Conservation (phyloP, 768 basidiomycete genomes). For the Gautieria morchelliformis region DNA sequence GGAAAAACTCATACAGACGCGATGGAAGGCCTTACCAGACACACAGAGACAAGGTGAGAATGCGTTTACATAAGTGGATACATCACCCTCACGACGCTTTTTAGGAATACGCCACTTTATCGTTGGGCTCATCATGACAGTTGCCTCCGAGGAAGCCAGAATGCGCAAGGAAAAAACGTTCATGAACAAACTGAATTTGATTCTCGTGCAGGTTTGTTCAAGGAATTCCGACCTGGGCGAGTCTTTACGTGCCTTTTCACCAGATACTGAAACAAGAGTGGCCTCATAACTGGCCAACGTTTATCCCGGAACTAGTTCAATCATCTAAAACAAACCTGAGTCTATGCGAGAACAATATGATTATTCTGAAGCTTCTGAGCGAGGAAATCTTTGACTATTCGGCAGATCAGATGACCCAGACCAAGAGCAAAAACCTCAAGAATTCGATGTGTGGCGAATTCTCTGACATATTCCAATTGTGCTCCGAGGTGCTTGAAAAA, state of each 20-base stretch:
- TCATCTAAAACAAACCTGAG: conserved; percentile 95
- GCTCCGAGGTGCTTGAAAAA: conserved; percentile 92
- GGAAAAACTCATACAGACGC: conserved; percentile 87
- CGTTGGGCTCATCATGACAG: conserved; percentile 85
- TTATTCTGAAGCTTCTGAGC: conserved; percentile 91
- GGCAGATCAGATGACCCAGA: conserved; percentile 96
- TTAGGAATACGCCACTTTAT: conserved; percentile 94
- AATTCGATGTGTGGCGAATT: conserved; percentile 98
- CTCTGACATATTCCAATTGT: conserved; percentile 95
- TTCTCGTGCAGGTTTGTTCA: conserved; percentile 74
- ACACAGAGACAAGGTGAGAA: conserved; percentile 78
- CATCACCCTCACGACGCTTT: conserved; percentile 8
- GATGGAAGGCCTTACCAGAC: conserved; percentile 94
- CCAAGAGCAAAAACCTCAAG: conserved; percentile 94
- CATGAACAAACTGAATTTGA: conserved; percentile 93
- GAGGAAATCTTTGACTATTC: conserved; percentile 99
- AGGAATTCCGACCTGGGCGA: conserved; percentile 1
- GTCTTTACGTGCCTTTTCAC: not conserved
- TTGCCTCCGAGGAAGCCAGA: conserved; percentile 81
- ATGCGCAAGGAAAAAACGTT: conserved; percentile 91
- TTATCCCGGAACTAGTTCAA: conserved; percentile 93
- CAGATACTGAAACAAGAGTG: conserved; percentile 99
- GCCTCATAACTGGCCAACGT: conserved; percentile 98
- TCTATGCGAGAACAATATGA: conserved; percentile 99
- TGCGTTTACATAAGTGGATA: not conserved